Percentiles rank a stretch among this genome's conserved stretches.
Conservation (phyloP, 345 rosid species). For the Trapa bicornis region DNA sequence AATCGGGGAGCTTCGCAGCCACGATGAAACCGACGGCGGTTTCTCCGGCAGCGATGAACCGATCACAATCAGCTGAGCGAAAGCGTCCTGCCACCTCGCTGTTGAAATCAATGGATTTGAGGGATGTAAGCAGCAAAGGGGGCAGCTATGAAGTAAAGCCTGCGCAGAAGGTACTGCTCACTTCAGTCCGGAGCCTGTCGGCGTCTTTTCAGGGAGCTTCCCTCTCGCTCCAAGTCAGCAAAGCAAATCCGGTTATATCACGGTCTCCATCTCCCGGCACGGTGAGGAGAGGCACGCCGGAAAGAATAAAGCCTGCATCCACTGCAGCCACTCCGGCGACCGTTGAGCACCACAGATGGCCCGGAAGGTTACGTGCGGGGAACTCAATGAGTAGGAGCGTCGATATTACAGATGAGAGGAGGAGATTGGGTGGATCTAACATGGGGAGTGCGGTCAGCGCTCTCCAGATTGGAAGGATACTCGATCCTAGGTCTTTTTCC, state of each 20-base stretch:
- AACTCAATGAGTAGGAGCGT: conserved; percentile 50
- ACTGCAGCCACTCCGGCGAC: conserved; percentile 15
- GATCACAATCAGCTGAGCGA: conserved; percentile 68
- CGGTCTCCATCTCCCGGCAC: conserved; percentile 21
- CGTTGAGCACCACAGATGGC: conserved; percentile 62
- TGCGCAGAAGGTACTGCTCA: conserved; percentile 52
- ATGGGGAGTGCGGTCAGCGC: conserved; percentile 44
- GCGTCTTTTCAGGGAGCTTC: conserved; percentile 80
- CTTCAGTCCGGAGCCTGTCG: conserved; percentile 66
- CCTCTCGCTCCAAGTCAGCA: conserved; percentile 57
- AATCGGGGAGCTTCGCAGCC: conserved; percentile 12
- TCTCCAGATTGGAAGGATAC: conserved; percentile 42
- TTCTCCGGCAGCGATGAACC: conserved; percentile 28
- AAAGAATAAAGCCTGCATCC: conserved; percentile 39
- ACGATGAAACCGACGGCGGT: conserved; percentile 18
- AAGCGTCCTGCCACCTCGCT: conserved; percentile 48
- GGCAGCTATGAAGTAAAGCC: conserved; percentile 28
- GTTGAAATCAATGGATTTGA: conserved; percentile 25
- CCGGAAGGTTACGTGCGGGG: conserved; percentile 42
- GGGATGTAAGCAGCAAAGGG: conserved; percentile 6
- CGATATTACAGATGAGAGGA: conserved; percentile 42
- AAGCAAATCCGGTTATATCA: conserved; percentile 45
- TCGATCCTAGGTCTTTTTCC: conserved; percentile 35
- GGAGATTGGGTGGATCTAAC: conserved; percentile 37
- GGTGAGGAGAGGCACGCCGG: conserved; percentile 60